Base-by-base conservation (phyloP, 2,329 filamentous ascomycete genomes). In the Alternaria conjuncta region DNA sequence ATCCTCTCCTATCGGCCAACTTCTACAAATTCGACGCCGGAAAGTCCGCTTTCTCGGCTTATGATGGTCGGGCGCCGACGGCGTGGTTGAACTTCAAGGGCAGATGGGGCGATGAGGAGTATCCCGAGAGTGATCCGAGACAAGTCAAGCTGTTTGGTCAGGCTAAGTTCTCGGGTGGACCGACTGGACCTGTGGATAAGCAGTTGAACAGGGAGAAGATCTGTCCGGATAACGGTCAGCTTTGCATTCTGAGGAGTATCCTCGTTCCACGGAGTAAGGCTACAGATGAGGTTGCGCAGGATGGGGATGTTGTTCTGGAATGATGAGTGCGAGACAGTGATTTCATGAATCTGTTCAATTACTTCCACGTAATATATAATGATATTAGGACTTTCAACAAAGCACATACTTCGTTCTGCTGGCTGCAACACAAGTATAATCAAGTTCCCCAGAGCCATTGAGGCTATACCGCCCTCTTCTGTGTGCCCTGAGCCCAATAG, bases 121-220 rank as follows among this genome's bases (percentile, higher is more conserved):
- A 89, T 59, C 83, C 85, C 3, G 78, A 81, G n/a, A 83, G 82
- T 36, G 82, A 85, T 53, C 78, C 79, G 57, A 78, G 87, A 21
- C 83, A 88, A 75, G 73, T 82, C n/a, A 78, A 79, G 61, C 47
- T 82, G 8, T 79, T 84, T 57, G 81, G 78, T 6, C 74, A 78
- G 65, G 73, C 79, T 20, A 87, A 86, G 72, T 90, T 85, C 71
- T 79, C 78, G 0, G 80, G 78, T 60, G 89, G 89, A 1, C 89
- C 89, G 1, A 89, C 86, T 20, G 89, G 89, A 2, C 89, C 89
- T 1, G 80, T 79, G 62, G 85, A 87, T 66, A 90, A 91, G 79
- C 79, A 85, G 54, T 72, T 91, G 66, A 83, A 86, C 60, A 78
- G 89, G 57, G 81, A 76, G 43, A 78, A 86, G 45, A 83, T 90